A percentile compares a stretch with the other conserved stretches of the same genome.
These are phyloP conservation scores for Dalbergia cochinchinensis DNA, from an alignment of 306 rosid species.

Conservation along the genomic window DNA sequence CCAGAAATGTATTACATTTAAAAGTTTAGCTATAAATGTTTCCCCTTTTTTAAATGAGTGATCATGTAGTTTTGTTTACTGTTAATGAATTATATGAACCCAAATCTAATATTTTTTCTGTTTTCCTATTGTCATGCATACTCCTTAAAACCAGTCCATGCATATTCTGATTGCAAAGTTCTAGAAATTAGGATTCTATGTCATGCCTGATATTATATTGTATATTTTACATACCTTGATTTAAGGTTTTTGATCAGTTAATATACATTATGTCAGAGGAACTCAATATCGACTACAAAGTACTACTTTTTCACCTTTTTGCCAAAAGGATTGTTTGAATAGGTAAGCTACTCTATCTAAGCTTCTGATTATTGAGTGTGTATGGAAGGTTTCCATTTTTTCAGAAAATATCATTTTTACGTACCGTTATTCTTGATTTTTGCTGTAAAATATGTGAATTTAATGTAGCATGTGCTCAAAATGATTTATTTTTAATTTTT, in stretches of 20 bases:
- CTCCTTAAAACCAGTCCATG: conserved; percentile 1
- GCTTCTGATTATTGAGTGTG: conserved; percentile 7
- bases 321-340: conserved; percentile 76
- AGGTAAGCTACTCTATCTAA: conserved; percentile 52
- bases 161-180: neutral
- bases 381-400: neutral
- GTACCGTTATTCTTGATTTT: neutral
- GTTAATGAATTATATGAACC: neutral
- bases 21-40: neutral
- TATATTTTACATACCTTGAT: neutral
- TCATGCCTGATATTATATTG: conserved; percentile 1
- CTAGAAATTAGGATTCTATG: neutral
- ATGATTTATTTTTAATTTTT: neutral
- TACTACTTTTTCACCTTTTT: conserved; percentile 69
- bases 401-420: neutral
- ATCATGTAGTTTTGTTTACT: neutral
- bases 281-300: conserved; percentile 77
- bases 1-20: neutral
- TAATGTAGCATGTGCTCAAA: neutral
- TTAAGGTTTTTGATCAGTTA: conserved; percentile 31
- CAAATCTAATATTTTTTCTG: neutral
- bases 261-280: conserved; percentile 59
- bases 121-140: neutral
- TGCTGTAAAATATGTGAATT: neutral
- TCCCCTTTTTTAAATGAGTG: neutral